Evolutionary conservation across 2,329 filamentous ascomycete species (phyloP).

Genomic region (Aurifilum marmelostoma): DNA sequence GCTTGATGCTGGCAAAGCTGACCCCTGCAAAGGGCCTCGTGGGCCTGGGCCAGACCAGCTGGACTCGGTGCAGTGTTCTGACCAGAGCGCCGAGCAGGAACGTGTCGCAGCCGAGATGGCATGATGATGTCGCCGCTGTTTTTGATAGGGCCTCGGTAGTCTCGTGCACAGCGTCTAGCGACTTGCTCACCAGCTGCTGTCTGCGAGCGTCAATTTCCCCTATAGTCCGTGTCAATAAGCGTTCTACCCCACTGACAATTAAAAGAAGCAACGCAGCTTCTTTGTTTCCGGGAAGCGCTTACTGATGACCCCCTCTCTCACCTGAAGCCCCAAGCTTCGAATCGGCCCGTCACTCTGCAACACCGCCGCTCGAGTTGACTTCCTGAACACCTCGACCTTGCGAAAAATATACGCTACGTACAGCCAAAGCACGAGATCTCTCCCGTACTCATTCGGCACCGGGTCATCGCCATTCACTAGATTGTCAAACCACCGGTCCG

Average conservation of each 20-base stretch:
- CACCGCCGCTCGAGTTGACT: constrained; percentile 34
- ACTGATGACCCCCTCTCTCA: constrained; percentile 38
- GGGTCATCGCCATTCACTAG: constrained; percentile 30
- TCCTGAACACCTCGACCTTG: constrained; percentile 35
- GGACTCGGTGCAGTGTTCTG: constrained; percentile 35
- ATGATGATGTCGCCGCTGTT: constrained; percentile 23
- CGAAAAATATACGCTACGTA: constrained; percentile 39
- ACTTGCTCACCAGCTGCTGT: constrained; percentile 33
- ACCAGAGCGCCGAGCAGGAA: constrained; percentile 38
- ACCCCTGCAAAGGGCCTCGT: constrained; percentile 33
- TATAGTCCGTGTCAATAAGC: constrained; percentile 10
- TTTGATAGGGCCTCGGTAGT: constrained; percentile 33
- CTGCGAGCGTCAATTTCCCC: constrained; percentile 37
- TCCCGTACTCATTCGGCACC: constrained; percentile 29
- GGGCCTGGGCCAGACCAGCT: constrained; percentile 36
- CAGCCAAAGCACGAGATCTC: constrained; percentile 38
- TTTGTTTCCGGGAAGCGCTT: constrained; percentile 11
- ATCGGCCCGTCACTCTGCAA: constrained; percentile 34
- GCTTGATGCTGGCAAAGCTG: constrained; percentile 34
- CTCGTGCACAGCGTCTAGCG: constrained; percentile 32
- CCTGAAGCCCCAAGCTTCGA: constrained; percentile 35
- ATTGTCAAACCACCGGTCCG: constrained; percentile 44
- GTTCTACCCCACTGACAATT: not conserved
- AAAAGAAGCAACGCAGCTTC: not conserved
- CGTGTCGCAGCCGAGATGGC: constrained; percentile 34